phyloP scores from a whole-genome alignment of 192 early-diverging fungal genomes.

The Coemansia sp. region DNA sequence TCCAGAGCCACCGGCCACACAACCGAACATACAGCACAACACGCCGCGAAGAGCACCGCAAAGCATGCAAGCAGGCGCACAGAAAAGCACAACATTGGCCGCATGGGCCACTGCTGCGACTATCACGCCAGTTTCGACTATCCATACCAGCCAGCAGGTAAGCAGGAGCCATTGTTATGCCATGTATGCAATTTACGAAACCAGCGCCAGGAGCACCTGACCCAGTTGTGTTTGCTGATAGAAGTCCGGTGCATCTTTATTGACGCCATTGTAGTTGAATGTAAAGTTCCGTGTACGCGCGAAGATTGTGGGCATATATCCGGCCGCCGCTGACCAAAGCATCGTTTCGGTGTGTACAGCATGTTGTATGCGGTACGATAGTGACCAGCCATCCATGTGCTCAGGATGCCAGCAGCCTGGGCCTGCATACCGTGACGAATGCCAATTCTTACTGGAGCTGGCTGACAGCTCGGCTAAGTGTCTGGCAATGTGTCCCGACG shows the following conservation, averaged over 20 bases:
- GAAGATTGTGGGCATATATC: slow-evolving; percentile 1
- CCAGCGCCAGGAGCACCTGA: too few relatives aligned
- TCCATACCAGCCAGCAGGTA: slow-evolving; percentile 1
- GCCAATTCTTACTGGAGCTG: slow-evolving; percentile 7
- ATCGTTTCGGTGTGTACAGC: neutral
- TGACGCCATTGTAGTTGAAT: slow-evolving; percentile 4
- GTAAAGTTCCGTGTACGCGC: slow-evolving; percentile 9
- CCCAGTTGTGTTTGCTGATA: too few relatives aligned
- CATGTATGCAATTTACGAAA: too few relatives aligned
- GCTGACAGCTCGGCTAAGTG: slow-evolving; percentile 14
- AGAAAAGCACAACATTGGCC: neutral
- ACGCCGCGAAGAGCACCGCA: neutral
- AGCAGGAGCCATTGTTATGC: too few relatives aligned
- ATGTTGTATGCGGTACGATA: neutral
- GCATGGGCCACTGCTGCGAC: neutral
- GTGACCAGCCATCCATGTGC: neutral
- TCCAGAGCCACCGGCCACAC: too few relatives aligned
- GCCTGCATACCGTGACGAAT: neutral
- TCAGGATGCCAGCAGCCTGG: neutral
- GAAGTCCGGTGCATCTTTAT: too few relatives aligned
- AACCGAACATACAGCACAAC: neutral
- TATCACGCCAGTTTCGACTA: neutral
- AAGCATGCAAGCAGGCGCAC: neutral
- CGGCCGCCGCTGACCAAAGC: slow-evolving; percentile 1
- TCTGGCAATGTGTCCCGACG: slow-evolving; percentile 8